phyloP scores from a whole-genome alignment of 148 eudicot genomes.

The Beta vulgaris region DNA sequence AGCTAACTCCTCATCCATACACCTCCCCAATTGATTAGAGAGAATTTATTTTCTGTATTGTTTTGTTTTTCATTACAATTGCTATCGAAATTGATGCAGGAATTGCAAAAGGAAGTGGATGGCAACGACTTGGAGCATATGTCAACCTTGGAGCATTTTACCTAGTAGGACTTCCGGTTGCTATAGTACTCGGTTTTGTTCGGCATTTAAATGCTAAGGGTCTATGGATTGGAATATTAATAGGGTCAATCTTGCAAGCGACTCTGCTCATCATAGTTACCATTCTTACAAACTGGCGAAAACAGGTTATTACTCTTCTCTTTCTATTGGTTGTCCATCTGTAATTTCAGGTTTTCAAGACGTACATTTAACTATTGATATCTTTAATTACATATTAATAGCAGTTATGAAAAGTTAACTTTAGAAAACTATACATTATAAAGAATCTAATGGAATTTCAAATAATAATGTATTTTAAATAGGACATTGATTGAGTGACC shows the following conservation, averaged over 20 bases:
- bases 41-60: too few species aligned
- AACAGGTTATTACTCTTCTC: constrained; percentile 3
- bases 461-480: too few species aligned
- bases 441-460: too few species aligned
- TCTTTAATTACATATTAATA: too few species aligned
- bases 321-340: neutral
- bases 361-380: too few species aligned
- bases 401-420: too few species aligned
- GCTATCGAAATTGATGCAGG: constrained; percentile 19
- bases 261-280: constrained; percentile 28
- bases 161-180: constrained; percentile 35
- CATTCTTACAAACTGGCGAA: constrained; percentile 34
- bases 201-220: constrained; percentile 35
- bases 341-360: too few species aligned
- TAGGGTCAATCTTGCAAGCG: constrained; percentile 33
- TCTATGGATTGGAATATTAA: constrained; percentile 37
- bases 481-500: too few species aligned
- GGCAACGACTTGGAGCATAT: constrained; percentile 47
- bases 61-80: neutral
- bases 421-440: too few species aligned
- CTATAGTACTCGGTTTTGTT: constrained; percentile 30
- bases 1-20: too few species aligned
- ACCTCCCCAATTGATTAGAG: too few species aligned
- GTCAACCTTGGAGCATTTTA: constrained; percentile 46
- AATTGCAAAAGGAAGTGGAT: constrained; percentile 44